Evolutionary conservation across 139 green algal species (phyloP).

Genomic region (Chlorella sp.): DNA sequence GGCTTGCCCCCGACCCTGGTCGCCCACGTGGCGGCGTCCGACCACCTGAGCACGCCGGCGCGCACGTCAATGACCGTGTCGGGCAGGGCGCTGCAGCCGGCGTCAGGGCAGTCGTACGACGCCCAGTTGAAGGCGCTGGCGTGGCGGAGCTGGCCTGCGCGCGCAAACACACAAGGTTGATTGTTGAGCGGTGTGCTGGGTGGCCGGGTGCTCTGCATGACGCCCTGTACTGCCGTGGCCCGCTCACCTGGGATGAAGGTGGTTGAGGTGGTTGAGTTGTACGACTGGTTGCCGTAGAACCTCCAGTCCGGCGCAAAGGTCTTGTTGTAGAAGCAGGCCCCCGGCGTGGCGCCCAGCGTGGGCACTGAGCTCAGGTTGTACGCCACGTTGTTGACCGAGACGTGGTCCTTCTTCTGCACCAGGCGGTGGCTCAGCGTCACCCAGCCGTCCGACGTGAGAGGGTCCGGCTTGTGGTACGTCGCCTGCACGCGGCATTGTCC

Average conservation of each 20-base stretch:
- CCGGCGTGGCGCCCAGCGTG: not conserved
- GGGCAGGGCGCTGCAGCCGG: conserved; percentile 5
- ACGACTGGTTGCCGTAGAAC: conserved; percentile 16
- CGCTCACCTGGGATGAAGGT: not conserved
- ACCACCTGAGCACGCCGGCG: conserved; percentile 31
- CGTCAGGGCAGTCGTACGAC: conserved; percentile 4
- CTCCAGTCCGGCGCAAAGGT: conserved; percentile 14
- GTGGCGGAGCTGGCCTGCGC: no score
- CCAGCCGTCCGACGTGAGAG: conserved; percentile 10
- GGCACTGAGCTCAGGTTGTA: not conserved
- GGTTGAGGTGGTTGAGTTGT: conserved; percentile 14
- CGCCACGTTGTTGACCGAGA: conserved; percentile 13
- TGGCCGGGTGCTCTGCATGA: no score
- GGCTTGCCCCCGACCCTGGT: not conserved
- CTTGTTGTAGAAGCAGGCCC: conserved; percentile 21
- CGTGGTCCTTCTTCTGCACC: conserved; percentile 10
- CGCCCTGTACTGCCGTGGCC: no score
- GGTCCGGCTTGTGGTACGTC: conserved; percentile 22
- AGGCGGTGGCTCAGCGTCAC: conserved; percentile 4
- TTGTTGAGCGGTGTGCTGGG: no score
- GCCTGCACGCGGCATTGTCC: no score
- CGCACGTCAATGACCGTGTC: conserved; percentile 11
- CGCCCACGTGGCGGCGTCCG: conserved; percentile 19
- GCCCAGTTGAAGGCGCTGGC: not conserved
- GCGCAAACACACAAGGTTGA: no score